Base-by-base conservation (phyloP, 176 grass and related monocot genomes). In the Bolboschoenus planiculmis region DNA sequence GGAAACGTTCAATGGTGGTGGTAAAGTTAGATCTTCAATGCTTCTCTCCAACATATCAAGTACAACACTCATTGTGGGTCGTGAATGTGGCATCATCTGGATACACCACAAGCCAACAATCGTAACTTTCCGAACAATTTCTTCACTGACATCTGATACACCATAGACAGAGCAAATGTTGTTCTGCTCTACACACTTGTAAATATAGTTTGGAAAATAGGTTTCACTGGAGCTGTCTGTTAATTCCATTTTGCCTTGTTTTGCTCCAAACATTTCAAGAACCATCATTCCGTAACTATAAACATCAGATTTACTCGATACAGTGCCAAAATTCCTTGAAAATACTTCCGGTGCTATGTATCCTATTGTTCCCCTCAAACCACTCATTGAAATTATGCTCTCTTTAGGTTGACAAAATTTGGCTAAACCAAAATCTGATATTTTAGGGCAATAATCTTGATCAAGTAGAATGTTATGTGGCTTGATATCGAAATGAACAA, bases 241-340 rank as follows among this genome's bases (percentile, higher is more conserved):
- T 36, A 3, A 15, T 16, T 42, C 40, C 4, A 79, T 84, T 21
- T 79, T 56, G 10, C 70, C 42, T 57, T 83, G 71, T 3, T 87
- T 85, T 64, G 46, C 85, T 64, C 86, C 78, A 54, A 91, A 73
- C 79, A 85, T 83, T 77, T 85, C 86, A 81, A 88, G 83, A 21
- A 88, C 24, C 89, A 88, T 85, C 89, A 91, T 91, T 59, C 89
- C 89, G 11, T 85, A 88, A 46, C 86, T 91, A 46, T 88, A 91
- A 31, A 88, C 86, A 83, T 88, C 89, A 18, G 89, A 91, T 27
- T 91, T 91, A 66, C 70, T 91, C 3, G 57, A 83, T 5, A 85
- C 34, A 5, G n/a, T 18, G 60, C 89, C 89, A 58, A 85, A 83
- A 24, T 87, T 87, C 10, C 72, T 63, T 6, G 78, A 83, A 66